Conservation (phyloP, 495 filamentous ascomycete genomes). For the Aspergillus steynii region DNA sequence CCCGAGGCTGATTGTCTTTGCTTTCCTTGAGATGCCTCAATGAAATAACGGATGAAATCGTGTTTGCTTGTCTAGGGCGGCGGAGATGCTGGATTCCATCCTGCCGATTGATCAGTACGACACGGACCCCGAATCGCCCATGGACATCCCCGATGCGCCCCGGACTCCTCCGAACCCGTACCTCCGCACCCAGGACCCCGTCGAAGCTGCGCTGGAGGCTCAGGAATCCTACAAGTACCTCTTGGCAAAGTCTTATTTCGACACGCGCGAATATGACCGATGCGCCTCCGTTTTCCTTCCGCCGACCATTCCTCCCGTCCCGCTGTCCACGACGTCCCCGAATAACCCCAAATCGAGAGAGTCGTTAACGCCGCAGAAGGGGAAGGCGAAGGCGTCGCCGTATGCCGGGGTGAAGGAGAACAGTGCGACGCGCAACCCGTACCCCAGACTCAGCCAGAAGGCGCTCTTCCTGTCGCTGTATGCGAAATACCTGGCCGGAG, state of each 20-base stretch:
- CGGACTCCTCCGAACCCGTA: slow-evolving; percentile 43
- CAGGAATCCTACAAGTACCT: slow-evolving; percentile 81
- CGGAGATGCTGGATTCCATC: slow-evolving; percentile 88
- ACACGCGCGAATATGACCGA: slow-evolving; percentile 93
- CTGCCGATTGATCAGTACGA: slow-evolving; percentile 49
- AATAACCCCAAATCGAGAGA: slow-evolving; percentile 40
- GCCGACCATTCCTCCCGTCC: slow-evolving; percentile 62
- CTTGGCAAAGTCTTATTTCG: slow-evolving; percentile 92
- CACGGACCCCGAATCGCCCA: slow-evolving; percentile 59
- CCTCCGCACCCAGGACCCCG: slow-evolving; percentile 52
- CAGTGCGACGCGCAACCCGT: slow-evolving; percentile 32
- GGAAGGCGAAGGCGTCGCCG: slow-evolving; percentile 53
- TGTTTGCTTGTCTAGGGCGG: slow-evolving; percentile 62
- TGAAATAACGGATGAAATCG: background rate
- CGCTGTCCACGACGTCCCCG: slow-evolving; percentile 51
- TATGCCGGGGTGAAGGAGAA: slow-evolving; percentile 28
- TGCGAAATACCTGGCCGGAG: slow-evolving; percentile 87
- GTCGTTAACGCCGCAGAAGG: slow-evolving; percentile 46
- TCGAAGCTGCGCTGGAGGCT: slow-evolving; percentile 76
- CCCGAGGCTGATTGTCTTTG: background rate
- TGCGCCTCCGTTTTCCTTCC: slow-evolving; percentile 90
- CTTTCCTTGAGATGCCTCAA: slow-evolving; percentile 2
- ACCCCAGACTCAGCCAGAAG: slow-evolving; percentile 75
- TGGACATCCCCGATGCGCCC: slow-evolving; percentile 47
- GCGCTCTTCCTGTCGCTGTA: slow-evolving; percentile 92